Evolutionary conservation across 257 asterid species (phyloP).

Genomic region (Petrea volubilis): DNA sequence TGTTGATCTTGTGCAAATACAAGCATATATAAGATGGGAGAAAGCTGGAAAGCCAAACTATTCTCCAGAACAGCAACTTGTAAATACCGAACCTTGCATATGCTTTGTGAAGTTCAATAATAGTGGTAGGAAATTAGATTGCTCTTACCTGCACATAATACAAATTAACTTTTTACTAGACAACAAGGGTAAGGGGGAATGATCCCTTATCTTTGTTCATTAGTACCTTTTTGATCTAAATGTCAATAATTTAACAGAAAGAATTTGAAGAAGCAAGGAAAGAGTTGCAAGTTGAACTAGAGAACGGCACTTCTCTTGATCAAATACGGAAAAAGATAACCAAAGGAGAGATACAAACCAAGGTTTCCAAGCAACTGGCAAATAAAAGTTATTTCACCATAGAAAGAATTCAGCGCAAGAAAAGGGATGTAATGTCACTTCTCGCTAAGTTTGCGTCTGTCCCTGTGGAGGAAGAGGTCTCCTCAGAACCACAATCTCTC

Average conservation of each 20-base stretch:
- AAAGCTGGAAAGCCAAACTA: conserved; percentile 86
- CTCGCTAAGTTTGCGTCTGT: conserved; percentile 53
- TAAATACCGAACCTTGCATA: conserved; percentile 38
- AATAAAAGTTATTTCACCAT: conserved; percentile 31
- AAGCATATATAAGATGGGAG: conserved; percentile 86
- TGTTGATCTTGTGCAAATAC: conserved; percentile 75
- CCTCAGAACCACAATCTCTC: conserved; percentile 50
- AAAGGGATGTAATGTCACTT: conserved; percentile 68
- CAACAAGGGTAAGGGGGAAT: conserved; percentile 1
- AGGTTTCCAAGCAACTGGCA: conserved; percentile 53
- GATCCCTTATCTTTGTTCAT: conserved; percentile 14
- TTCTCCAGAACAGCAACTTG: conserved; percentile 78
- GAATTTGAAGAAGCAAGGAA: conserved; percentile 92
- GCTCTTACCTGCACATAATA: conserved; percentile 9
- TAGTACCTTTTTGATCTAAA: conserved; percentile 12
- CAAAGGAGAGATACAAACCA: conserved; percentile 70
- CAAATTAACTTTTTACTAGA: neutral
- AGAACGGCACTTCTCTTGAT: conserved; percentile 66
- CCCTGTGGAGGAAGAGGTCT: conserved; percentile 36
- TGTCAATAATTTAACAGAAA: conserved; percentile 48
- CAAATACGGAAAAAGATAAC: conserved; percentile 57
- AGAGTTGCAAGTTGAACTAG: conserved; percentile 75
- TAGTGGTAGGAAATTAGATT: conserved; percentile 6
- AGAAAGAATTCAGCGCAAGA: conserved; percentile 83
- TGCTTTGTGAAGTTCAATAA: conserved; percentile 6